phyloP scores from a whole-genome alignment of 2,329 filamentous ascomycete species.

The Leptographium wingfieldii region DNA sequence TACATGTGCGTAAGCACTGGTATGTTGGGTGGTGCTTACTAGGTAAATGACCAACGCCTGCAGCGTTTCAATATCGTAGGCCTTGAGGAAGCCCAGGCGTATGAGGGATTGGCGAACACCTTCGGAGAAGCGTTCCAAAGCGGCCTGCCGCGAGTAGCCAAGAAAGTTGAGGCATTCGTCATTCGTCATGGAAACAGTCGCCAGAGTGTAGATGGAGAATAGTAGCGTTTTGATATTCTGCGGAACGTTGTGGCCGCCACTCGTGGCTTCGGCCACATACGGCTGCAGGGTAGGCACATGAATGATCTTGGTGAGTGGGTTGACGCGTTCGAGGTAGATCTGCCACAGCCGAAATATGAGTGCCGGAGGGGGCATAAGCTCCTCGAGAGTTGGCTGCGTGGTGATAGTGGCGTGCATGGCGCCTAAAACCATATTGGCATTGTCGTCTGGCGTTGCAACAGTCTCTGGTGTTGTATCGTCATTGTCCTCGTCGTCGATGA shows the following conservation, averaged over 20 bases:
- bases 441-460: constrained; percentile 34
- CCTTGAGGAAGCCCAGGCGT: constrained; percentile 43
- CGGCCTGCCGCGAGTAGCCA: constrained; percentile 34
- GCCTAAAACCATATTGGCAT: constrained; percentile 36
- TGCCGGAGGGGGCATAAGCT: constrained; percentile 50
- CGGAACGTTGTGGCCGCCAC: constrained; percentile 40
- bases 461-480: constrained; percentile 31
- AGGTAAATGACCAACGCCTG: constrained; percentile 48
- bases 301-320: constrained; percentile 59
- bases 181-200: constrained; percentile 40
- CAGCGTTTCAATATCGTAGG: constrained; percentile 43
- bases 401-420: constrained; percentile 7
- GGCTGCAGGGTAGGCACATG: constrained; percentile 59
- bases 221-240: constrained; percentile 48
- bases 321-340: constrained; percentile 59
- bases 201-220: constrained; percentile 53
- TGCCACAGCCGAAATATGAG: constrained; percentile 65
- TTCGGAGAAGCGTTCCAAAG: constrained; percentile 36
- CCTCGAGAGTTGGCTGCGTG: constrained; percentile 24
- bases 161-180: constrained; percentile 43
- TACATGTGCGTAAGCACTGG: constrained; percentile 1
- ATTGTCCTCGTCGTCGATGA: constrained; percentile 41
- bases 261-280: constrained; percentile 49
- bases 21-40: constrained; percentile 20
- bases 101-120: constrained; percentile 38